phyloP scores from a whole-genome alignment of 768 basidiomycete species.

The Naematelia encephala region DNA sequence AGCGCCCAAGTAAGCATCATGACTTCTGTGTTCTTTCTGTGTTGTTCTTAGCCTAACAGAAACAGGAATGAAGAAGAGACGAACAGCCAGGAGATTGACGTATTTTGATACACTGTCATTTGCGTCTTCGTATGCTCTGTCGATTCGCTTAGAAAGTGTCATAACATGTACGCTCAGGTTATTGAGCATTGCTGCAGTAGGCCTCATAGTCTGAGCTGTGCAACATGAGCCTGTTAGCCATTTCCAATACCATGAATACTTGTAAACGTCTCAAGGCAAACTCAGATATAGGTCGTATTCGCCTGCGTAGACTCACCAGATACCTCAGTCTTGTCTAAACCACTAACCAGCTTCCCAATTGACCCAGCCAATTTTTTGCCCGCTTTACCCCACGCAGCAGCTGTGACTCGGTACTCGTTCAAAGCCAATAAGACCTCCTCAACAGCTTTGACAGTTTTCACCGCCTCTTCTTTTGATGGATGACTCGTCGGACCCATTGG shows the following conservation, averaged over 20 bases:
- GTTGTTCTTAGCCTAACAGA: neutral
- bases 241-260: neutral
- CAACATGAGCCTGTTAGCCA: neutral
- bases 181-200: slow-evolving; percentile 12
- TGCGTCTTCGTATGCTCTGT: slow-evolving; percentile 20
- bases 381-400: slow-evolving; percentile 13
- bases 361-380: slow-evolving; percentile 17
- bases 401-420: slow-evolving; percentile 23
- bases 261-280: too few relatives aligned
- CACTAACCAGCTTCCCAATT: slow-evolving; percentile 11
- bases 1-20: slow-evolving; percentile 20
- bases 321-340: slow-evolving; percentile 18
- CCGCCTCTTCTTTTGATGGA: slow-evolving; percentile 15
- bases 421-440: slow-evolving; percentile 20
- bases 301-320: slow-evolving; percentile 10
- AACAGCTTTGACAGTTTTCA: slow-evolving; percentile 14
- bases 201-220: slow-evolving; percentile 21
- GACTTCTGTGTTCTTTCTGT: slow-evolving; percentile 21
- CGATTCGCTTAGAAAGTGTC: slow-evolving; percentile 19
- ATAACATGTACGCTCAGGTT: slow-evolving; percentile 2
- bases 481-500: neutral
- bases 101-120: slow-evolving; percentile 21
- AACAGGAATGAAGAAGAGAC: neutral
- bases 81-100: slow-evolving; percentile 19
- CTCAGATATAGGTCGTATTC: neutral